These are phyloP conservation scores for Cutaneotrichosporon sp. DNA, from an alignment of 1,284 basidiomycete species.

Conservation along the genomic window DNA sequence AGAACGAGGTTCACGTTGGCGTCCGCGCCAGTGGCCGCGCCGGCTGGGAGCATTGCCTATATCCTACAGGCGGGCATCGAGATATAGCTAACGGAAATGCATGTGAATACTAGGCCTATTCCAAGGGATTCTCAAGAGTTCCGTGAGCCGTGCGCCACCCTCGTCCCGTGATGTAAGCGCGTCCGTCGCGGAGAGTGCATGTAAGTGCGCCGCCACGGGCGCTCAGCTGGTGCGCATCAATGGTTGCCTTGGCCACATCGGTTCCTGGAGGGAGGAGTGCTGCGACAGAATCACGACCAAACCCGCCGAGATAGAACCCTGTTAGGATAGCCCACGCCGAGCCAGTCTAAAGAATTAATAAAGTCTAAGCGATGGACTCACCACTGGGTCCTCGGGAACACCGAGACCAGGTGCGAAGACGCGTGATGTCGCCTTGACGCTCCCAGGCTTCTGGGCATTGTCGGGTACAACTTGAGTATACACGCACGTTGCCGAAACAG, in stretches of 20 bases:
- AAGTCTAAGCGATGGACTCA: neutral
- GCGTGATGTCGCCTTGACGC: conserved; percentile 24
- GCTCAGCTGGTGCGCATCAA: conserved; percentile 21
- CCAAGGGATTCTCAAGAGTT: conserved; percentile 14
- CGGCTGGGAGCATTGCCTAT: no score
- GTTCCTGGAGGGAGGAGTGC: neutral
- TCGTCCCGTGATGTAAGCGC: conserved; percentile 18
- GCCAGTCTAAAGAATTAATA: conserved; percentile 31
- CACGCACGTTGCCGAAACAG: conserved; percentile 8
- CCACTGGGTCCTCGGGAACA: conserved; percentile 44
- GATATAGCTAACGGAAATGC: no score
- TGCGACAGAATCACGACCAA: neutral
- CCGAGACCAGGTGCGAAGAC: conserved; percentile 38
- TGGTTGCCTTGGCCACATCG: neutral
- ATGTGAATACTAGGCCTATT: neutral
- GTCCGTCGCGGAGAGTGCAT: conserved; percentile 10
- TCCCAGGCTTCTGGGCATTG: conserved; percentile 15
- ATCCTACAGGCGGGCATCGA: no score
- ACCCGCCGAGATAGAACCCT: conserved; percentile 34
- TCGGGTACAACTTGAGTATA: conserved; percentile 32
- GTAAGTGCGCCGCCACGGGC: conserved; percentile 18
- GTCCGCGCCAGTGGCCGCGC: no score
- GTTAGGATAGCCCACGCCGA: conserved; percentile 39
- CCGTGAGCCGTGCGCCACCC: conserved; percentile 20
- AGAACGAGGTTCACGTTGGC: no score